These are phyloP conservation scores for Saccharomyces hybrid DNA, from an alignment of 1,139 yeast species.

Conservation along the genomic window DNA sequence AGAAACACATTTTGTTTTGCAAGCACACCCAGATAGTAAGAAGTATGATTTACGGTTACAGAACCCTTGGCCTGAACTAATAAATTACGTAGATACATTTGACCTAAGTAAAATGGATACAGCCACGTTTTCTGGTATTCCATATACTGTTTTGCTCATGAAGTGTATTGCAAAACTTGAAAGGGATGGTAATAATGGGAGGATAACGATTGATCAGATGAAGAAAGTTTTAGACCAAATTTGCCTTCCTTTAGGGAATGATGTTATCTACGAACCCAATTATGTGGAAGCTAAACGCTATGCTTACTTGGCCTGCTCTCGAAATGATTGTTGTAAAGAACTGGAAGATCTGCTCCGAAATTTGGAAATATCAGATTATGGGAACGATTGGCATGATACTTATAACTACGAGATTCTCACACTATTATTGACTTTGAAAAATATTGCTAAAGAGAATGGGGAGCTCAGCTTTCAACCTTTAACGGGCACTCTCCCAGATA, in stretches of 20 bases:
- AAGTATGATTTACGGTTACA: constrained; percentile 65
- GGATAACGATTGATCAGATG: not conserved
- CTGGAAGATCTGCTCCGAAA: not conserved
- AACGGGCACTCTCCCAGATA: constrained; percentile 76
- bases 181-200: not conserved
- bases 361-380: not conserved
- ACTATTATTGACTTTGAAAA: constrained; percentile 47
- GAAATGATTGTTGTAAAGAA: constrained; percentile 2
- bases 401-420: constrained; percentile 49
- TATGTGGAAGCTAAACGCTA: constrained; percentile 63
- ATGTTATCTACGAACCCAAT: constrained; percentile 46
- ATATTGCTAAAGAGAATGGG: constrained; percentile 38
- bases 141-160: constrained; percentile 60
- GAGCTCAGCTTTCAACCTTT: constrained; percentile 31
- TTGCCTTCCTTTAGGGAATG: constrained; percentile 9
- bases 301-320: constrained; percentile 43
- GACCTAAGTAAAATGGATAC: constrained; percentile 43
- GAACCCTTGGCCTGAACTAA: constrained; percentile 70
- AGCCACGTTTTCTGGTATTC: constrained; percentile 60
- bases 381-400: constrained; percentile 7
- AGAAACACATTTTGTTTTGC: constrained; percentile 57
- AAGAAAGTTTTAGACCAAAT: not conserved
- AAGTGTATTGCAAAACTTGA: constrained; percentile 41
- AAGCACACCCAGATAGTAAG: constrained; percentile 64
- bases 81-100: constrained; percentile 43